A percentile compares a stretch with the other conserved stretches of the same genome.
phyloP scores from a whole-genome alignment of 495 filamentous ascomycete species.

The Xylaria flabelliformis region DNA sequence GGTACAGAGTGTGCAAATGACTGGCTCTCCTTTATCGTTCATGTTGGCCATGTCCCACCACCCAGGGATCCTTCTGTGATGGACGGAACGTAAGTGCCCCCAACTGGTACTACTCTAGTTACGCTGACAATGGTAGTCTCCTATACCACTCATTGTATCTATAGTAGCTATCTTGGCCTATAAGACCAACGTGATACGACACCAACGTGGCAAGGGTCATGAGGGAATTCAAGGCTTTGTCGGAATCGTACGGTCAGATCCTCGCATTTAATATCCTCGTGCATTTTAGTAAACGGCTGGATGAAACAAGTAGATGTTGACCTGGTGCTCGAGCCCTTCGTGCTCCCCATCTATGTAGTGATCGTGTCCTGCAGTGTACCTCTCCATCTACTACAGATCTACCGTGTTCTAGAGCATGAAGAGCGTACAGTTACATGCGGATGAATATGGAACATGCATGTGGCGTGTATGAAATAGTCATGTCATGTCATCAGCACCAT shows the following conservation, averaged over 20 bases:
- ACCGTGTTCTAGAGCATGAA: neutral
- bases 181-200: neutral
- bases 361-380: neutral
- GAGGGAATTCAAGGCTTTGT: neutral
- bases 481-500: neutral
- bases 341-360: neutral
- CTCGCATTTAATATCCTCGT: neutral
- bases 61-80: neutral
- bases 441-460: constrained; percentile 11
- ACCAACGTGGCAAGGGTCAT: neutral
- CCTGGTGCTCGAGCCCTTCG: neutral
- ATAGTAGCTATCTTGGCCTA: neutral
- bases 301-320: neutral
- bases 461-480: neutral
- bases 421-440: neutral
- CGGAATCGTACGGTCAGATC: neutral
- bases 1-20: neutral
- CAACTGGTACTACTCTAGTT: neutral
- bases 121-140: neutral
- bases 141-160: neutral
- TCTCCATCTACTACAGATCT: neutral
- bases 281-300: neutral
- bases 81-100: neutral
- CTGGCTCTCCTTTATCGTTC: neutral
- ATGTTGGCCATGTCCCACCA: neutral